Conservation (phyloP, 768 basidiomycete species). For the Leccinum uliginosum region DNA sequence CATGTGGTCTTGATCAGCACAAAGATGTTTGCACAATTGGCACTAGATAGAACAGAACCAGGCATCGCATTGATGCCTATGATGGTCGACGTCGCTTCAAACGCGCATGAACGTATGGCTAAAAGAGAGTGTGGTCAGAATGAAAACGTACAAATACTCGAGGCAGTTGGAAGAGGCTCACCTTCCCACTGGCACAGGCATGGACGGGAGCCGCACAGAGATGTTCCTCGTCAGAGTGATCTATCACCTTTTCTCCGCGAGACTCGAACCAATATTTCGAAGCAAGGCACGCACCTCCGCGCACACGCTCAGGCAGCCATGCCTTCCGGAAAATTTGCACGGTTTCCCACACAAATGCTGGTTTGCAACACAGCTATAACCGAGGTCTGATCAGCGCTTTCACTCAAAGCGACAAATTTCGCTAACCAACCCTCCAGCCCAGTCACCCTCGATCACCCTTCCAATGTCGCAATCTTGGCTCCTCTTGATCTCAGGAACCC, state of each 20-base stretch:
- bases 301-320: slow-evolving; percentile 51
- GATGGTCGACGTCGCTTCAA: slow-evolving; percentile 42
- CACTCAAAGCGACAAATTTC: slow-evolving; percentile 29
- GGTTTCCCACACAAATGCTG: slow-evolving; percentile 53
- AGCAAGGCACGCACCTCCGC: slow-evolving; percentile 37
- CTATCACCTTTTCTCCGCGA: slow-evolving; percentile 35
- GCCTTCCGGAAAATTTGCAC: slow-evolving; percentile 42
- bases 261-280: neutral
- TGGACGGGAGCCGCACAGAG: slow-evolving; percentile 50
- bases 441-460: slow-evolving; percentile 53
- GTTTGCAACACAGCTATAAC: slow-evolving; percentile 45
- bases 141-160: neutral
- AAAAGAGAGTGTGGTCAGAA: neutral
- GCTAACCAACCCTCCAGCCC: slow-evolving; percentile 61
- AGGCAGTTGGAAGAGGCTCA: slow-evolving; percentile 7
- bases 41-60: slow-evolving; percentile 51
- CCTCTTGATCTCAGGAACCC: slow-evolving; percentile 65
- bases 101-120: slow-evolving; percentile 35
- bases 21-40: slow-evolving; percentile 53
- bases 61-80: slow-evolving; percentile 46
- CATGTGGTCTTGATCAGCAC: slow-evolving; percentile 46
- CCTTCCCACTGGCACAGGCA: slow-evolving; percentile 55
- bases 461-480: slow-evolving; percentile 59
- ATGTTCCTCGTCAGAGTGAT: slow-evolving; percentile 47
- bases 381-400: neutral